phyloP scores from a whole-genome alignment of 2,329 filamentous ascomycete species.

The Mycogone perniciosa region DNA sequence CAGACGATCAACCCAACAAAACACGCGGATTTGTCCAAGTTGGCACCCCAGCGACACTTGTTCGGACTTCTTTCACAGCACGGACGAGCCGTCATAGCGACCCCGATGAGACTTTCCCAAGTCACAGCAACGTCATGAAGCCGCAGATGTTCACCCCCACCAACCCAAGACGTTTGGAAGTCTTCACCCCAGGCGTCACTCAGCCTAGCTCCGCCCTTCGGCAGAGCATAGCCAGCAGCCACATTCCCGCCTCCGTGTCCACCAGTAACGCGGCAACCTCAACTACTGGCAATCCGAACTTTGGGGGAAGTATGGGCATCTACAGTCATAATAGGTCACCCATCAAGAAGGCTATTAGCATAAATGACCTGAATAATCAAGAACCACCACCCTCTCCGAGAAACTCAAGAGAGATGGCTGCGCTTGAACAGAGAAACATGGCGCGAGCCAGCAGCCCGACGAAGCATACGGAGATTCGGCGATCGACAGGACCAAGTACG shows the following conservation, averaged over 20 bases:
- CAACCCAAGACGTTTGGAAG: conserved; percentile 28
- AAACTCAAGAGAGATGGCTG: conserved; percentile 58
- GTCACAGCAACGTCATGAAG: conserved; percentile 32
- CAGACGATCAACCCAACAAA: conserved; percentile 38
- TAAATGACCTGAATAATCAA: conserved; percentile 48
- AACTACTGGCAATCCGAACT: conserved; percentile 23
- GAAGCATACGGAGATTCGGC: conserved; percentile 29
- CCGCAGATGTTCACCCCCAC: conserved; percentile 38
- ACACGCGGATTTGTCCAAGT: conserved; percentile 39
- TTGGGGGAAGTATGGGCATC: conserved; percentile 72
- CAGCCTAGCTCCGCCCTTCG: conserved; percentile 26
- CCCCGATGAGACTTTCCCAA: conserved; percentile 45
- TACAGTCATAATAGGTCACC: conserved; percentile 77
- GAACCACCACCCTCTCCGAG: conserved; percentile 41
- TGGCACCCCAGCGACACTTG: conserved; percentile 51
- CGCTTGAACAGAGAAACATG: conserved; percentile 43
- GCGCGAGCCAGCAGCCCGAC: conserved; percentile 35
- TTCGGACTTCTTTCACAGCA: conserved; percentile 72
- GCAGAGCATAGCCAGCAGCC: conserved; percentile 30
- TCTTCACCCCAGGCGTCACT: conserved; percentile 25
- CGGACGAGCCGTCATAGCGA: conserved; percentile 78
- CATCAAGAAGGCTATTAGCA: conserved; percentile 65
- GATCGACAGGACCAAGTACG: conserved; percentile 19
- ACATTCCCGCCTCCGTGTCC: conserved; percentile 24
- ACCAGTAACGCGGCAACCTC: conserved; percentile 17